Evolutionary conservation across 176 grass and related monocot genomes (phyloP).

Genomic region (Poa pratensis): DNA sequence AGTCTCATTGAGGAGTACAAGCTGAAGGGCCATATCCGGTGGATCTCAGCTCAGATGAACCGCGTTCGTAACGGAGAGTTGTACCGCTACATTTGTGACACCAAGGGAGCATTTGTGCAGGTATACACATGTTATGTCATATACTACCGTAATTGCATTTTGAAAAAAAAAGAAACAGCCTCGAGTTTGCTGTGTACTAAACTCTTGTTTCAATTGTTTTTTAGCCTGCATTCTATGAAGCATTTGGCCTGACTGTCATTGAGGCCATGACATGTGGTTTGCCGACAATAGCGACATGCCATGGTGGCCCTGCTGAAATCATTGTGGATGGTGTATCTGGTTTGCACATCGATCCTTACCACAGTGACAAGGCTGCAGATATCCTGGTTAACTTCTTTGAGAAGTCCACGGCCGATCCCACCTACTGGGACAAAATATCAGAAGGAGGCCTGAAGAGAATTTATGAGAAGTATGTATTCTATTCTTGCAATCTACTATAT

Average conservation of each 20-base stretch:
- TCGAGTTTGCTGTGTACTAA: conserved; percentile 8
- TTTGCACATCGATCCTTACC: conserved; percentile 93
- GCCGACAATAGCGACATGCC: conserved; percentile 86
- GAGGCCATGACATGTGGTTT: conserved; percentile 94
- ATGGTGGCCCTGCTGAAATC: conserved; percentile 95
- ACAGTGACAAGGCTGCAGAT: conserved; percentile 83
- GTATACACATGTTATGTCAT: conserved; percentile 25
- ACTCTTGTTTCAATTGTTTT: conserved; percentile 19
- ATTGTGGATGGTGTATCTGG: conserved; percentile 92
- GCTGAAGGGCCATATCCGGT: conserved; percentile 84
- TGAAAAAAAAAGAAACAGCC: background rate
- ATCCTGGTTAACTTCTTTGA: conserved; percentile 88
- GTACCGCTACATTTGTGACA: conserved; percentile 93
- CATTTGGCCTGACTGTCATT: conserved; percentile 85
- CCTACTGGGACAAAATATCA: conserved; percentile 89
- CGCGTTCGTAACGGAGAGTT: conserved; percentile 80
- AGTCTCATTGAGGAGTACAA: conserved; percentile 92
- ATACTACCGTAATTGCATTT: conserved; percentile 10
- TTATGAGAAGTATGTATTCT: conserved; percentile 70
- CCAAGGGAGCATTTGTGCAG: conserved; percentile 91
- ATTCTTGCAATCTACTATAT: background rate
- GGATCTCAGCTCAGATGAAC: conserved; percentile 99
- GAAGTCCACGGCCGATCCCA: conserved; percentile 61
- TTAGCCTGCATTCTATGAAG: conserved; percentile 96
- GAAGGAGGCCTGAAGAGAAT: conserved; percentile 83